Evolutionary conservation across 2,329 filamentous ascomycete species (phyloP).

Genomic region (Macrophomina pseudophaseolina): DNA sequence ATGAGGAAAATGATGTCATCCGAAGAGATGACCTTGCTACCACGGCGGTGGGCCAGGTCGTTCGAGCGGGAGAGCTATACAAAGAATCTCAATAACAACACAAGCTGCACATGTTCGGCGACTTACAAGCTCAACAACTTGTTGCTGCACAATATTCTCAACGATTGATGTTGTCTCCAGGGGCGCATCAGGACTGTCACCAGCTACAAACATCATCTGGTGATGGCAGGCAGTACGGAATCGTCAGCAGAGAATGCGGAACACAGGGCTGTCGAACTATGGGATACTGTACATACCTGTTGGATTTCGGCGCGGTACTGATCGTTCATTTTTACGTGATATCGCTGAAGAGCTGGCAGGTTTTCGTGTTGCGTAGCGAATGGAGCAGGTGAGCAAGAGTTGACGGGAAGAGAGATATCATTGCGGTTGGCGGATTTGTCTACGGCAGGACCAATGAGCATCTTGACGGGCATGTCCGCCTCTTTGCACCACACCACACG

Average conservation of each 20-base stretch:
- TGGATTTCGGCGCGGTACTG: neutral
- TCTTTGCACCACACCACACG: neutral
- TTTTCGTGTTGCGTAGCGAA: neutral
- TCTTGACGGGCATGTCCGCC: neutral
- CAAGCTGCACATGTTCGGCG: too few species aligned
- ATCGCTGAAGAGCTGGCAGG: neutral
- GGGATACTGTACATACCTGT: neutral
- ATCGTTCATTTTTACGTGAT: neutral
- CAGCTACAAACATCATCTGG: conserved; percentile 7
- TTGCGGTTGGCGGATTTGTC: neutral
- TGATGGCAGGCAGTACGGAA: neutral
- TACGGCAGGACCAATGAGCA: neutral
- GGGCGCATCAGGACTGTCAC: neutral
- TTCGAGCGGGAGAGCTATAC: neutral
- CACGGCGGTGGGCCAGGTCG: conserved; percentile 6
- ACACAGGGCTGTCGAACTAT: too few species aligned
- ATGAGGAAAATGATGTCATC: conserved; percentile 17
- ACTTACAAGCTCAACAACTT: neutral
- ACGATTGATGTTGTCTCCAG: neutral
- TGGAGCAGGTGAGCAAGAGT: too few species aligned
- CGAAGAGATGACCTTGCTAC: neutral
- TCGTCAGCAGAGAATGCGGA: too few species aligned
- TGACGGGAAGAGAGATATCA: neutral
- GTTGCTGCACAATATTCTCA: neutral
- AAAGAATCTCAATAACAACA: too few species aligned